A percentile compares a stretch with the other conserved stretches of the same genome.
Evolutionary conservation across 345 rosid genomes (phyloP).

Genomic region (Citrus unshiu): DNA sequence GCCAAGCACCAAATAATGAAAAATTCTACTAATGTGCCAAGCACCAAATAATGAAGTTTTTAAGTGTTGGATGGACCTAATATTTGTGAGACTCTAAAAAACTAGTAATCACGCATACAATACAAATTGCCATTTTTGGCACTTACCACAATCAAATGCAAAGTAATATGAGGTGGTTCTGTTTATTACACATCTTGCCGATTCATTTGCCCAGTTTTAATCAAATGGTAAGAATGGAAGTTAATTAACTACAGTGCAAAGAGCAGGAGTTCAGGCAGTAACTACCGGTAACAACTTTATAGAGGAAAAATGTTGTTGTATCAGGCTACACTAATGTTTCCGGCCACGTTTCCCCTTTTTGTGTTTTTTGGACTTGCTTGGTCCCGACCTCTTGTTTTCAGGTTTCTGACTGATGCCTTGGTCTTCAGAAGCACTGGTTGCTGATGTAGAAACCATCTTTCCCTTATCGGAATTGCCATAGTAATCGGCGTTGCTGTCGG

Average conservation of each 20-base stretch:
- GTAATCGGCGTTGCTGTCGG: background rate
- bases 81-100: too few species aligned
- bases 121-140: background rate
- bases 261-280: background rate
- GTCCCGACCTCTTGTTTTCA: slow-evolving; percentile 2
- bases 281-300: background rate
- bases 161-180: background rate
- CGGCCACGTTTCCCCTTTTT: background rate
- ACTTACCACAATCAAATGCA: background rate
- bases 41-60: too few species aligned
- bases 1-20: too few species aligned
- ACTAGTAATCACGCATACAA: too few species aligned
- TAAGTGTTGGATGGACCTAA: too few species aligned
- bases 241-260: too few species aligned
- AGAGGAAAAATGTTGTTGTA: background rate
- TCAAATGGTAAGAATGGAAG: too few species aligned
- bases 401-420: background rate
- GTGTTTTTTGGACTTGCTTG: slow-evolving; percentile 1
- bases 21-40: too few species aligned
- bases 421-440: background rate
- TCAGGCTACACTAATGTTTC: slow-evolving; percentile 6
- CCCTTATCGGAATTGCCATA: background rate
- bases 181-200: background rate
- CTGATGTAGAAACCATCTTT: background rate
- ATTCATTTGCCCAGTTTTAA: background rate